Evolutionary conservation across 345 rosid species (phyloP).

Genomic region (Corymbia maculata): DNA sequence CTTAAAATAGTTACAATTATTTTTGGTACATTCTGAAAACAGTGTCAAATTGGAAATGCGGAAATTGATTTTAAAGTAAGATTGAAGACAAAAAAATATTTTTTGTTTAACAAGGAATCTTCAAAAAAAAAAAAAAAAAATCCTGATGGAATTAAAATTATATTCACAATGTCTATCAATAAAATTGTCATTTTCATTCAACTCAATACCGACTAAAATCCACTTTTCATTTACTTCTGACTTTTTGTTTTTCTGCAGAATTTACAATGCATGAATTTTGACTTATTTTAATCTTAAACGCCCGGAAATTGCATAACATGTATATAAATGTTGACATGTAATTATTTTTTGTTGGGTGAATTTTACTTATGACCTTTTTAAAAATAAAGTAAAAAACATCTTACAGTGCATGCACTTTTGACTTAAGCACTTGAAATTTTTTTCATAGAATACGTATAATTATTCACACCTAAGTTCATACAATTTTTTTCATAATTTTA

Average conservation of each 20-base stretch:
- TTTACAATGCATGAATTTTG: not conserved
- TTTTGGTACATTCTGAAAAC: not conserved
- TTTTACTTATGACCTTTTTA: not conserved
- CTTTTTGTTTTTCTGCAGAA: not conserved
- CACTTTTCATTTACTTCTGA: not conserved
- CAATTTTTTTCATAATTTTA: not conserved
- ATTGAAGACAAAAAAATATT: fast-evolving
- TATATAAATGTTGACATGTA: not conserved
- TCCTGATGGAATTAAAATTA: not conserved
- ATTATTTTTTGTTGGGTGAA: not conserved
- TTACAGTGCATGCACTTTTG: not conserved
- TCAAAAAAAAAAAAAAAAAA: not conserved
- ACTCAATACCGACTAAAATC: not conserved
- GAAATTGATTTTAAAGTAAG: not conserved
- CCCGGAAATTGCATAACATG: not conserved
- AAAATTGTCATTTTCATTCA: not conserved
- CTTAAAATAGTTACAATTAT: not conserved
- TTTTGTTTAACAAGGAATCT: not conserved
- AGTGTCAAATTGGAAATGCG: not conserved
- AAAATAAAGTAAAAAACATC: too few relatives aligned
- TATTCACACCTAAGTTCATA: not conserved
- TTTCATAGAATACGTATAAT: not conserved
- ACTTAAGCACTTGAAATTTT: not conserved
- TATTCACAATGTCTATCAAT: not conserved
- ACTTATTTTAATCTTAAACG: not conserved